These are phyloP conservation scores for Colletotrichum sidae DNA, from an alignment of 2,329 filamentous ascomycete species.

Conservation along the genomic window DNA sequence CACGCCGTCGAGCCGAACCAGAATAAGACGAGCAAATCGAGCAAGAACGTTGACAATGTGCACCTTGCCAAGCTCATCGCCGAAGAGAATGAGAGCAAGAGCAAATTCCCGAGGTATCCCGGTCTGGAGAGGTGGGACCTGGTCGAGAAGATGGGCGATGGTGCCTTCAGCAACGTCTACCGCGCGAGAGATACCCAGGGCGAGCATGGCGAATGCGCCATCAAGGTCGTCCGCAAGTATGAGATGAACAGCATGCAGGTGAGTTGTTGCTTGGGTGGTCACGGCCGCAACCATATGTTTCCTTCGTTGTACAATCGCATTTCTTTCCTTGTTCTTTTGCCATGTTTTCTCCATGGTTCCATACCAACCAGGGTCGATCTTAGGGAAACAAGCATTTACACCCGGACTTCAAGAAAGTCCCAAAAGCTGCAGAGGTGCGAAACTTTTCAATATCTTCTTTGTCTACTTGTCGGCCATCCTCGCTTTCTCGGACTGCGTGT, in stretches of 20 bases:
- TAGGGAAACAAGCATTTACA: constrained; percentile 95
- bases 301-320: constrained; percentile 40
- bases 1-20: constrained; percentile 73
- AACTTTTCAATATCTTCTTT: constrained; percentile 53
- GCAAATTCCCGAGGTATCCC: constrained; percentile 85
- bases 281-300: constrained; percentile 38
- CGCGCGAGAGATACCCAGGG: constrained; percentile 82
- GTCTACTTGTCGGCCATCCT: constrained; percentile 44
- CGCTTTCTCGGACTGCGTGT: constrained; percentile 43
- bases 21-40: constrained; percentile 51
- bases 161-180: constrained; percentile 99
- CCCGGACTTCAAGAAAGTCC: constrained; percentile 94
- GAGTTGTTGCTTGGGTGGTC: constrained; percentile 59
- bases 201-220: constrained; percentile 81
- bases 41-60: constrained; percentile 63
- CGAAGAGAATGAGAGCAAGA: constrained; percentile 88
- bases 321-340: constrained; percentile 39
- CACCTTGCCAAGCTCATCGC: constrained; percentile 88
- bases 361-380: constrained; percentile 65
- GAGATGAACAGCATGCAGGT: constrained; percentile 99
- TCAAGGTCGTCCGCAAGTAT: constrained; percentile 98
- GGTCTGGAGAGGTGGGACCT: constrained; percentile 88
- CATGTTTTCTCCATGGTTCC: constrained; percentile 40
- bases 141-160: constrained; percentile 97
- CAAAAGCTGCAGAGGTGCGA: constrained; percentile 97